Evolutionary conservation across 1,284 basidiomycete species (phyloP).

Genomic region (Polyporus tsugae): DNA sequence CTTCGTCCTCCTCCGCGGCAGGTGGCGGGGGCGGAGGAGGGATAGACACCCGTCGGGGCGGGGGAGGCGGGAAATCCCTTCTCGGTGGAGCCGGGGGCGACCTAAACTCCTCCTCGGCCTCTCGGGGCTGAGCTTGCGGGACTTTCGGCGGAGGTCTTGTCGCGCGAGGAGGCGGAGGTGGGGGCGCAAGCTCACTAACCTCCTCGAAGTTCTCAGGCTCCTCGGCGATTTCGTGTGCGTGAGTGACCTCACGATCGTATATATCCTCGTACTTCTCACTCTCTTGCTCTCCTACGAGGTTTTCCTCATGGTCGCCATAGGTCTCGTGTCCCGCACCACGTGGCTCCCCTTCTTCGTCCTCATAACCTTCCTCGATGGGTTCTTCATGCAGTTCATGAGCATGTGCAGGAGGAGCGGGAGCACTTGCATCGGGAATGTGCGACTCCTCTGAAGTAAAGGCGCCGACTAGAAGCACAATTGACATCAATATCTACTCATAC

Average conservation of each 20-base stretch:
- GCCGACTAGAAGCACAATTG: constrained; percentile 29
- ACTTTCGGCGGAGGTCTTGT: constrained; percentile 19
- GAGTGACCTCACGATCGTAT: constrained; percentile 18
- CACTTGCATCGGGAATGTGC: constrained; percentile 16
- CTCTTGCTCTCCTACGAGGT: constrained; percentile 19
- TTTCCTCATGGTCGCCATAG: constrained; percentile 8
- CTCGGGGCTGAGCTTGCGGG: constrained; percentile 11
- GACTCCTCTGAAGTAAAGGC: constrained; percentile 9
- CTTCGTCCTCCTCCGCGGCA: constrained; percentile 7
- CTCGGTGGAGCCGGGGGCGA: constrained; percentile 13
- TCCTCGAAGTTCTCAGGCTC: constrained; percentile 24
- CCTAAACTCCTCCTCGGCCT: constrained; percentile 13
- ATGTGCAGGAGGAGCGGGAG: constrained; percentile 1
- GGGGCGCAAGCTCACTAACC: constrained; percentile 10
- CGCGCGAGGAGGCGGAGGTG: constrained; percentile 18
- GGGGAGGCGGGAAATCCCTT: constrained; percentile 29
- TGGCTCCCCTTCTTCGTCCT: constrained; percentile 27
- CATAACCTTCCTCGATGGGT: constrained; percentile 22
- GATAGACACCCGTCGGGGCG: constrained; percentile 23
- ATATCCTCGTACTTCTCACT: constrained; percentile 10
- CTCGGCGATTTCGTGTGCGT: constrained; percentile 17
- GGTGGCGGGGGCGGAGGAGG: constrained; percentile 26
- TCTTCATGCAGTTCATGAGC: constrained; percentile 14
- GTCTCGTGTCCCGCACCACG: constrained; percentile 29
- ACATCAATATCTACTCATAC: constrained; percentile 43